These are phyloP conservation scores for Chimonanthus praecox DNA, from an alignment of 164 flowering plant genomes.

Conservation along the genomic window DNA sequence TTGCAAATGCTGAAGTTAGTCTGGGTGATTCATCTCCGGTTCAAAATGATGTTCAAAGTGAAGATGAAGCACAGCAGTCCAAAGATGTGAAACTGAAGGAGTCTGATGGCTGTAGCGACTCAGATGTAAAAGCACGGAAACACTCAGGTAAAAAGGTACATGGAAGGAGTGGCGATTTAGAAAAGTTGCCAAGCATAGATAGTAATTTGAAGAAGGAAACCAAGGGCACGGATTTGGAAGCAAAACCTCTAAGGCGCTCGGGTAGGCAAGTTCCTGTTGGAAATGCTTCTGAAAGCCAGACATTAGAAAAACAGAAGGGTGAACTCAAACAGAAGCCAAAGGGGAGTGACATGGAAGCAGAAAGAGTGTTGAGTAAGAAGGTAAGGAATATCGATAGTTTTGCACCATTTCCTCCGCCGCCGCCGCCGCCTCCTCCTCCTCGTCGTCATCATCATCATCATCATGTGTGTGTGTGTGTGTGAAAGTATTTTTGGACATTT, in stretches of 20 bases:
- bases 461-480: too few species aligned
- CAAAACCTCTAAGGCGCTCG: too few species aligned
- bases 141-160: slow-evolving; percentile 25
- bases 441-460: too few species aligned
- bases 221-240: too few species aligned
- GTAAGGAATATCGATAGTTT: slow-evolving; percentile 4
- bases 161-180: background rate
- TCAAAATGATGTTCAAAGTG: slow-evolving; percentile 13
- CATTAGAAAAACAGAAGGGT: slow-evolving; percentile 21
- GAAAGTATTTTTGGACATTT: too few species aligned
- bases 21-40: slow-evolving; percentile 9
- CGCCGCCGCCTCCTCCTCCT: too few species aligned
- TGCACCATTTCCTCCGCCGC: too few species aligned
- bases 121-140: slow-evolving; percentile 25
- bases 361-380: slow-evolving; percentile 23
- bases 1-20: slow-evolving; percentile 10
- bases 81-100: slow-evolving; percentile 27
- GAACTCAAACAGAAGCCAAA: slow-evolving; percentile 9
- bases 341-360: slow-evolving; percentile 23
- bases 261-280: background rate
- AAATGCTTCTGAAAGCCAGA: slow-evolving; percentile 15
- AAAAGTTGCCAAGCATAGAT: too few species aligned
- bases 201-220: too few species aligned
- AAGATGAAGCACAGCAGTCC: slow-evolving; percentile 22
- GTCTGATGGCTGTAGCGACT: slow-evolving; percentile 28